phyloP scores from a whole-genome alignment of 2,329 filamentous ascomycete species.

The Lojkania enalia region DNA sequence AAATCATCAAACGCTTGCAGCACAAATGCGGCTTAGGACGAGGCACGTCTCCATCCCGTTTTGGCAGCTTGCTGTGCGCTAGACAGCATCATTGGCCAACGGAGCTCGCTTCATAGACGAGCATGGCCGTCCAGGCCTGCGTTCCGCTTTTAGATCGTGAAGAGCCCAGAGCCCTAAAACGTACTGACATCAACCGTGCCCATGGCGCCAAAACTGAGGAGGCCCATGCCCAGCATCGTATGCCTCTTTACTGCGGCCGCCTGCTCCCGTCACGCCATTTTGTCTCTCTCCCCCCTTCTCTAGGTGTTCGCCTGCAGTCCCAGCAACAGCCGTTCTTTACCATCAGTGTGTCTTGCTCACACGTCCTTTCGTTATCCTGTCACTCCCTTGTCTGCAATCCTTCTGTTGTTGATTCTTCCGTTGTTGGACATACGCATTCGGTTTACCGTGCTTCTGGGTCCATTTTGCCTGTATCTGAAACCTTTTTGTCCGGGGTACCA shows the following conservation, averaged over 20 bases:
- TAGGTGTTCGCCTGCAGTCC: no score
- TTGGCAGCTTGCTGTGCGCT: no score
- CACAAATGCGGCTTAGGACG: conserved; percentile 25
- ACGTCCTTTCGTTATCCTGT: conserved; percentile 39
- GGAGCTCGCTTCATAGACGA: conserved; percentile 21
- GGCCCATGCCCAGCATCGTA: conserved; percentile 9
- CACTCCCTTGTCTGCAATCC: conserved; percentile 3
- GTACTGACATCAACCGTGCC: conserved; percentile 22
- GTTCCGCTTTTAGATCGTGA: conserved; percentile 41
- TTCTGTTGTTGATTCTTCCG: conserved; percentile 3
- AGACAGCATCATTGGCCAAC: conserved; percentile 24
- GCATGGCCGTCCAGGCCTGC: conserved; percentile 29
- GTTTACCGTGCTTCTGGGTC: no score
- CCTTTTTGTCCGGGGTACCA: not conserved
- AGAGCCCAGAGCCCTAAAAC: conserved; percentile 20
- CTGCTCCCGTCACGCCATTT: conserved; percentile 22
- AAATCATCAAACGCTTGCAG: conserved; percentile 22
- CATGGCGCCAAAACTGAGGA: conserved; percentile 32
- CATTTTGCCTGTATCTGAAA: conserved; percentile 19
- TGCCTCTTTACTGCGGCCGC: conserved; percentile 30
- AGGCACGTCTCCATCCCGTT: conserved; percentile 26
- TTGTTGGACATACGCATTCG: no score
- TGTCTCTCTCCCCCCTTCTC: conserved; percentile 21
- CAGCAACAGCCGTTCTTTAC: conserved; percentile 22
- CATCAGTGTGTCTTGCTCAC: conserved; percentile 34